These are phyloP conservation scores for Ascochyta clinopodiicola DNA, from an alignment of 2,329 filamentous ascomycete species.

Conservation along the genomic window DNA sequence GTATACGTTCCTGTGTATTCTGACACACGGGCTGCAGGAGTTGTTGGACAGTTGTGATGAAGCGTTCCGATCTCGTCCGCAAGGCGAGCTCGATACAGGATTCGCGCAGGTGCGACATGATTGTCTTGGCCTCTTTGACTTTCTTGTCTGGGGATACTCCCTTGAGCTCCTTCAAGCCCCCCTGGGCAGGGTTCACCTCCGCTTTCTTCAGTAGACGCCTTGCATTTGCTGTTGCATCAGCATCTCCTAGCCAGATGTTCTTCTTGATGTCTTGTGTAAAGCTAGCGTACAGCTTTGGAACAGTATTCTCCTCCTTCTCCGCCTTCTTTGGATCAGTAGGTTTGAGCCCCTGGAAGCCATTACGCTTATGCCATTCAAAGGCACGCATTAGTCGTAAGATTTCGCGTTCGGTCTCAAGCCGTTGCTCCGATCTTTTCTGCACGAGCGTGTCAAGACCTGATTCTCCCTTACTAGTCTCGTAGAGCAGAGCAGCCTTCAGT, in stretches of 20 bases:
- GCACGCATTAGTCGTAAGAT: conserved; percentile 22
- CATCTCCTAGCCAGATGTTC: conserved; percentile 33
- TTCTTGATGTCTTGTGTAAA: conserved; percentile 28
- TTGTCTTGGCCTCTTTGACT: conserved; percentile 22
- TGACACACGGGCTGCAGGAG: conserved; percentile 14
- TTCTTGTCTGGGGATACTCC: conserved; percentile 4
- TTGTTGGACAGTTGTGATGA: conserved; percentile 26
- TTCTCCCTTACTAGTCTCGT: conserved; percentile 18
- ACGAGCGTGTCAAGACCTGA: conserved; percentile 26
- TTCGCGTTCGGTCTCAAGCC: conserved; percentile 16
- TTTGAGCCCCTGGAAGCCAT: conserved; percentile 9
- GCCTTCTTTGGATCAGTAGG: conserved; percentile 7
- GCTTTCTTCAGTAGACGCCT: conserved; percentile 17
- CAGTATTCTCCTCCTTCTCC: conserved; percentile 9
- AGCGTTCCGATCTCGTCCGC: conserved; percentile 30
- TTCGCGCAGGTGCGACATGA: conserved; percentile 28
- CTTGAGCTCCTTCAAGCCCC: conserved; percentile 12
- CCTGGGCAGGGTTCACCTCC: conserved; percentile 5
- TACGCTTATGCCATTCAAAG: conserved; percentile 24
- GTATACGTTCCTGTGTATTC: background rate
- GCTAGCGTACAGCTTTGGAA: conserved; percentile 21
- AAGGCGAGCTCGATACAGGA: conserved; percentile 27
- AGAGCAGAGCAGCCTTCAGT: conserved; percentile 51
- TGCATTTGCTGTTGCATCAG: conserved; percentile 17
- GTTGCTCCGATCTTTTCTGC: conserved; percentile 24